Base-by-base conservation (phyloP, 352 stramenopile species). In the Elongisporangium prolatum region DNA sequence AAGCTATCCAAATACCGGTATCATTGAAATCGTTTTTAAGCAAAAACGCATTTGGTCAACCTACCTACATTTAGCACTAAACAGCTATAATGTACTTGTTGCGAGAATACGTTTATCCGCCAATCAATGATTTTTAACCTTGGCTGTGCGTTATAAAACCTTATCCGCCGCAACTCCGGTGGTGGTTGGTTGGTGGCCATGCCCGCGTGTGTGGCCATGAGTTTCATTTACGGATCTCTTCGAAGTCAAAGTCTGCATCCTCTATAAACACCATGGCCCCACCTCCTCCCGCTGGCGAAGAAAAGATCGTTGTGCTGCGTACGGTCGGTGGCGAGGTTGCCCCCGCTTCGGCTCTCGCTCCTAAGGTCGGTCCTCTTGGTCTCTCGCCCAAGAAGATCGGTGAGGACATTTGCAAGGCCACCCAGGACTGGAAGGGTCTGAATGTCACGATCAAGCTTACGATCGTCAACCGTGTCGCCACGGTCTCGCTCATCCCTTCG, bases 381-480 rank as follows among this genome's bases (percentile, higher is more conserved):
- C 87, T 99, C n/a, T 99, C 97, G 57, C 97, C 98, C 64, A 99
- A 99, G 93, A 99, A 99, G 84, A 96, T 99, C 64, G 98, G 98
- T 71, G 98, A 99, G 78, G 98, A 99, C 86, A 99, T 99, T 74
- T 97, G 98, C 88, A 99, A 99, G 88, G 97, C 96, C 65, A 99
- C 98, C 60, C 68, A 89, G 74, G 98, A 99, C 85, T 99, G 98
- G 98, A 99, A 99, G 84, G 98, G 98, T 70, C 84, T 99, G 52
- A 99, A 98, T 69, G 97, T 99, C 59, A 99, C 97, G 58, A 92
- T 99, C 62, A 99, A 99, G 95, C 91, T 99, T 57, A 99, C 97
- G 53, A 98, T 99, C 71, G 83, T 99, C 62, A 99, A 99, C 89
- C 95, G 98, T 85, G 89, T 98, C 64, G 91, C 90, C 50, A 98